Base-by-base conservation (phyloP, 1,284 basidiomycete species). In the Ceratobasidium theobromae region DNA sequence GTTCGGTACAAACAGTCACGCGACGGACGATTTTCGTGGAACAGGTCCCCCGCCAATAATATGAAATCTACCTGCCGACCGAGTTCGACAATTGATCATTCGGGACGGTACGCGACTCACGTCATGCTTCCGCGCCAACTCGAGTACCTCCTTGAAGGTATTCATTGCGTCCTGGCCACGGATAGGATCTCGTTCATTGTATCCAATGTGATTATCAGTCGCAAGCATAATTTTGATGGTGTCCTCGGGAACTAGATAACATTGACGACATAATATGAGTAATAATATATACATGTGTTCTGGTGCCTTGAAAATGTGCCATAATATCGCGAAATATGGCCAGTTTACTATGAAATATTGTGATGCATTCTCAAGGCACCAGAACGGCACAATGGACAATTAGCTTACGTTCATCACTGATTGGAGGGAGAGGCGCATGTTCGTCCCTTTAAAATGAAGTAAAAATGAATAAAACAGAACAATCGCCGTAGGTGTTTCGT, bases 21-120 rank as follows among this genome's bases (percentile, higher is more conserved):
- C 30, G 93, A 93, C 0, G 97, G 97, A 69, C 94, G 86, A 76
- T 99, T 99, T 74, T 99, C 97, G 75, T 99, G 97, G 74, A 99
- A 99, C 5, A 99, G 80, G 76, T 99, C 97, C 9, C 97, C 96
- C 12, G 91, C 95, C 1, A 98, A 85, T 1, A 99, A 83, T 65
- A 99, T 84, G 73, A 97, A 93, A 77, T 98, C 95, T 55, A 96
- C 95, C 91, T 94, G 16, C 21, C 27, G 41, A 23, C 3, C 43
- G 30, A 58, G 38, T 51, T 46, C 14, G 25, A 43, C 48, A 48
- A 60, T 11, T 45, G 40, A 12, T n/a, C 3, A 25, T 16, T 14
- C 11, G 11, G 9, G 49, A 57, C 18, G 52, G 53, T 53, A 51
- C 52, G 16, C 11, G 18, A 76, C 87, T 72, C 72, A 93, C 93